Evolutionary conservation across 2,329 filamentous ascomycete genomes (phyloP).

Genomic region (Coccinonectria pachysandricola): DNA sequence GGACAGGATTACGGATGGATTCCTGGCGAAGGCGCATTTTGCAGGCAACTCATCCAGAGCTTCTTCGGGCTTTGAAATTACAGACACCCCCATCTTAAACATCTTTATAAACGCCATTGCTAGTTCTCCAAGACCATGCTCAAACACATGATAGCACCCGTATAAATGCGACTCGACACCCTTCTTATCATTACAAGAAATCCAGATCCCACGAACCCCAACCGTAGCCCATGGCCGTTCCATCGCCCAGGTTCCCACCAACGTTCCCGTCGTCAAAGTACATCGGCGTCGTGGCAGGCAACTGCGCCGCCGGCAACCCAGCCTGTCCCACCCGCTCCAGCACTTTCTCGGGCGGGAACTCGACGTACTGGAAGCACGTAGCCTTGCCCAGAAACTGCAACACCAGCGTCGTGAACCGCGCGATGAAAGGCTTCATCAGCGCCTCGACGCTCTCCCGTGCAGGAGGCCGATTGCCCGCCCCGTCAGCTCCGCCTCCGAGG

Average conservation of each 20-base stretch:
- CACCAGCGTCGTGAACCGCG: conserved; percentile 17
- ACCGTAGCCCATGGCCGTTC: conserved; percentile 13
- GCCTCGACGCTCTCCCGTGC: conserved; percentile 11
- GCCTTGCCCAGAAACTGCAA: conserved; percentile 25
- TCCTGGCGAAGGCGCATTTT: too few species aligned
- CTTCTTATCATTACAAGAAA: conserved; percentile 13
- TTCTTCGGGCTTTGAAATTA: too few species aligned
- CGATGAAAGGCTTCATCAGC: conserved; percentile 10
- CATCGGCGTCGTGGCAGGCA: conserved; percentile 10
- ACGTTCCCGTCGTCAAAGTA: conserved; percentile 12
- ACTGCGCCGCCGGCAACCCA: conserved; percentile 5
- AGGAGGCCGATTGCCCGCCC: conserved; percentile 1
- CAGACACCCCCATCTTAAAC: too few species aligned
- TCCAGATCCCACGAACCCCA: conserved; percentile 19
- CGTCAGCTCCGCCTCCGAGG: neutral
- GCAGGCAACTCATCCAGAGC: too few species aligned
- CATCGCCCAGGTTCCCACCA: conserved; percentile 10
- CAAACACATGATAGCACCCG: too few species aligned
- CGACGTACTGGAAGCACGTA: conserved; percentile 19
- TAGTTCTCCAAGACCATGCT: too few species aligned
- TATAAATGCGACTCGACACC: too few species aligned
- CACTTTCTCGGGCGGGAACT: conserved; percentile 12
- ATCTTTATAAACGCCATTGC: too few species aligned
- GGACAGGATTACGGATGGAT: too few species aligned
- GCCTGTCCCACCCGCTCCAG: conserved; percentile 5